Percentiles rank a stretch among this genome's conserved stretches.
Conservation (phyloP, 768 basidiomycete genomes). For the Auriscalpium orientale region DNA sequence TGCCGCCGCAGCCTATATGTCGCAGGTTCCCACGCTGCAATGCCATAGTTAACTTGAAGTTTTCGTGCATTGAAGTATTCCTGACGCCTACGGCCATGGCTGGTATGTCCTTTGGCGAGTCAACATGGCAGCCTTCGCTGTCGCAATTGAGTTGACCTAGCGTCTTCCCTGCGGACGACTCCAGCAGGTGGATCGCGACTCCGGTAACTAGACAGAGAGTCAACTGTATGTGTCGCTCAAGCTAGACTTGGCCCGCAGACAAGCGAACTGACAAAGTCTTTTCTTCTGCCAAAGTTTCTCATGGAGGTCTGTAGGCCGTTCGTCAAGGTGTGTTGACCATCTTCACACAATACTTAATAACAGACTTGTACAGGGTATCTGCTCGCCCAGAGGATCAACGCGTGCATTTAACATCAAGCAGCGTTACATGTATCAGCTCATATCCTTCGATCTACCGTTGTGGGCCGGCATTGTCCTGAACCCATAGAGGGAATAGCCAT, state of each 20-base stretch:
- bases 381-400: conserved; percentile 47
- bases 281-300: background rate
- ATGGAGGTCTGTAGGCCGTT: background rate
- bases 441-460: conserved; percentile 39
- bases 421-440: conserved; percentile 52
- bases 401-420: conserved; percentile 45
- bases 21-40: background rate
- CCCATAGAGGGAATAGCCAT: conserved; percentile 12
- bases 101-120: too few species aligned
- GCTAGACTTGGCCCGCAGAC: background rate
- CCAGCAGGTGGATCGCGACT: background rate
- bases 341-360: too few species aligned
- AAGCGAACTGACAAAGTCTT: background rate
- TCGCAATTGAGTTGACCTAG: background rate
- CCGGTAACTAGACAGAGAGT: too few species aligned
- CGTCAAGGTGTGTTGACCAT: background rate
- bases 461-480: conserved; percentile 38
- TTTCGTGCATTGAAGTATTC: too few species aligned
- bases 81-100: too few species aligned
- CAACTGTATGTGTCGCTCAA: background rate
- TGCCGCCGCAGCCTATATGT: too few species aligned
- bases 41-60: too few species aligned
- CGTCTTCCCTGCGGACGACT: background rate
- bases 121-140: background rate
- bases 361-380: conserved; percentile 46